Evolutionary conservation across 2,329 filamentous ascomycete species (phyloP).

Genomic region (Sordariomycetes sp.): DNA sequence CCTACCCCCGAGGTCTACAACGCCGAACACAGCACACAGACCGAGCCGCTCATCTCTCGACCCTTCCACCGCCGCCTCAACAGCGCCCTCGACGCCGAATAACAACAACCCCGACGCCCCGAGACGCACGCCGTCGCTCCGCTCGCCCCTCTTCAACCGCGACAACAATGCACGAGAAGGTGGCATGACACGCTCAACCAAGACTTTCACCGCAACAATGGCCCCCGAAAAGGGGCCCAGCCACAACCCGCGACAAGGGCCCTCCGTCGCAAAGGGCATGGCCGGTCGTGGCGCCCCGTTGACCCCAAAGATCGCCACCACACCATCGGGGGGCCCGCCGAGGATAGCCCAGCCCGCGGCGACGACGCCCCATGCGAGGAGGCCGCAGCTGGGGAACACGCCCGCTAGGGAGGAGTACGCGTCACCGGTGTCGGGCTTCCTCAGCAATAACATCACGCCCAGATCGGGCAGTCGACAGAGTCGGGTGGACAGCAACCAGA

Average conservation of each 20-base stretch:
- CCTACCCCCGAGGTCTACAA: neutral
- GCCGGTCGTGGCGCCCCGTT: constrained; percentile 21
- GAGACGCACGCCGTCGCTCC: neutral
- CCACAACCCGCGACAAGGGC: constrained; percentile 47
- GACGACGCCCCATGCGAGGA: constrained; percentile 24
- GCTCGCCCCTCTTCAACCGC: neutral
- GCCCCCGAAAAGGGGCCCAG: constrained; percentile 35
- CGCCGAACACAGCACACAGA: neutral
- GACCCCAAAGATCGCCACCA: constrained; percentile 43
- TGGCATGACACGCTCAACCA: constrained; percentile 4
- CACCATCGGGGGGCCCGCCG: constrained; percentile 11
- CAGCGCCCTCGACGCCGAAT: neutral
- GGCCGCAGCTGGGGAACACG: constrained; percentile 9
- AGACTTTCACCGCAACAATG: constrained; percentile 13
- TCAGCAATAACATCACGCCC: constrained; percentile 62
- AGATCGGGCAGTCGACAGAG: constrained; percentile 62
- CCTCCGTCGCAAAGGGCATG: constrained; percentile 41
- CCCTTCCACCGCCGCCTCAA: neutral
- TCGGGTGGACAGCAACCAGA: constrained; percentile 54
- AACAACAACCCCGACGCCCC: neutral
- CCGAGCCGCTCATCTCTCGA: neutral
- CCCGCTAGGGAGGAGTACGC: constrained; percentile 32
- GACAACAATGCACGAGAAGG: constrained; percentile 3
- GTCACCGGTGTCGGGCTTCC: constrained; percentile 38
- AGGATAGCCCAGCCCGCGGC: constrained; percentile 18